A percentile compares a stretch with the other conserved stretches of the same genome.
phyloP scores from a whole-genome alignment of 352 stramenopile species.

The Pythium vanterpoolii region DNA sequence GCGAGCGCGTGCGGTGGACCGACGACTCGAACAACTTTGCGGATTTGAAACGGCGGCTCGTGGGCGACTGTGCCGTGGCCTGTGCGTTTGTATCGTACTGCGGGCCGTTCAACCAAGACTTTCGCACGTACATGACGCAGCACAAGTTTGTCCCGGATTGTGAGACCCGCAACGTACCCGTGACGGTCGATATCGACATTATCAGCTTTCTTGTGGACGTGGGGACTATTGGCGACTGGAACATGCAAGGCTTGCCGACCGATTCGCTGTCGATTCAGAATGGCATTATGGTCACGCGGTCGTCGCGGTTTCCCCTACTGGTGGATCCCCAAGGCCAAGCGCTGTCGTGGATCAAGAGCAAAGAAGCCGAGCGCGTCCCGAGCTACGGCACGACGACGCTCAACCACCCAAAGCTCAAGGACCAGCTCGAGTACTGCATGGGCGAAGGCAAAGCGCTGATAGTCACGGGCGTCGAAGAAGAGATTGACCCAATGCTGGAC shows the following conservation, averaged over 20 bases:
- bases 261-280: conserved; percentile 98
- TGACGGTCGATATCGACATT: conserved; percentile 95
- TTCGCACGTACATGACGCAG: conserved; percentile 95
- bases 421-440: conserved; percentile 98
- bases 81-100: conserved; percentile 98
- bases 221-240: conserved; percentile 97
- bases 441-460: conserved; percentile 94
- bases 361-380: conserved; percentile 92
- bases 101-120: conserved; percentile 98
- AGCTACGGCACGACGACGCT: conserved; percentile 94
- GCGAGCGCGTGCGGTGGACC: conserved; percentile 95
- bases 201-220: conserved; percentile 98
- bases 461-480: conserved; percentile 95
- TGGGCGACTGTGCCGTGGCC: conserved; percentile 96
- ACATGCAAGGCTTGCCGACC: conserved; percentile 96
- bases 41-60: conserved; percentile 94
- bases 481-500: conserved; percentile 99
- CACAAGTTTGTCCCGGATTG: conserved; percentile 96
- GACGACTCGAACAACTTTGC: conserved; percentile 98
- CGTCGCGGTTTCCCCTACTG: conserved; percentile 94
- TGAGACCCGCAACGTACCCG: conserved; percentile 87
- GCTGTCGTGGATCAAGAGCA: conserved; percentile 97
- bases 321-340: conserved; percentile 98
- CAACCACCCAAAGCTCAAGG: conserved; percentile 96
- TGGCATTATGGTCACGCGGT: conserved; percentile 97